A percentile compares a stretch with the other conserved stretches of the same genome.
Conservation (phyloP, 2,329 filamentous ascomycete genomes). For the Penicillium sp. region DNA sequence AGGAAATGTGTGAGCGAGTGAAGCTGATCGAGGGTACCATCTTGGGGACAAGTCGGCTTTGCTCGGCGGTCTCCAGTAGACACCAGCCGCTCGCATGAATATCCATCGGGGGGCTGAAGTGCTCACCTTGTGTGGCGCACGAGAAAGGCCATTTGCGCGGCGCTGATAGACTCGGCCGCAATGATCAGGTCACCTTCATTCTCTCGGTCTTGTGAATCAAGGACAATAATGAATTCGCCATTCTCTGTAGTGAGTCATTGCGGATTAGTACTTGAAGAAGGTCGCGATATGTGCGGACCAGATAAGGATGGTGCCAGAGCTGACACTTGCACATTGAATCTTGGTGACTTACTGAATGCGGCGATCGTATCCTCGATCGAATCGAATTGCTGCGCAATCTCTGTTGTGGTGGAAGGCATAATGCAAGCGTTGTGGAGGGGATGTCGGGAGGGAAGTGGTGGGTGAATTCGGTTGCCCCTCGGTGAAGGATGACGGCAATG, state of each 20-base stretch:
- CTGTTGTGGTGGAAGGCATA: slow-evolving; percentile 33
- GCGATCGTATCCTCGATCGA: slow-evolving; percentile 39
- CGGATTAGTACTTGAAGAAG: slow-evolving; percentile 12
- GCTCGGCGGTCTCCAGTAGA: background rate
- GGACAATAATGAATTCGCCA: slow-evolving; percentile 91
- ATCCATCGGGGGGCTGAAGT: background rate
- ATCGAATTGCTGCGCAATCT: slow-evolving; percentile 33
- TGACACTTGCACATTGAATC: background rate
- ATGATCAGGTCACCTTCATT: slow-evolving; percentile 99
- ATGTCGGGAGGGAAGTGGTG: background rate
- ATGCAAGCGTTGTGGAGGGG: slow-evolving; percentile 5
- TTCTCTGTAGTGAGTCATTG: slow-evolving; percentile 46
- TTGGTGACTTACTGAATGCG: slow-evolving; percentile 34
- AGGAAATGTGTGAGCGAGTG: background rate
- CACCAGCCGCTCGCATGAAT: background rate
- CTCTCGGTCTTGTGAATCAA: slow-evolving; percentile 86
- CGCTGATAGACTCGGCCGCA: slow-evolving; percentile 74
- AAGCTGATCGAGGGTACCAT: no score
- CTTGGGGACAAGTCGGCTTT: no score
- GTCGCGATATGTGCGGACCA: background rate
- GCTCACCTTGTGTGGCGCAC: slow-evolving; percentile 69
- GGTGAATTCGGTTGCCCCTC: slow-evolving; percentile 21
- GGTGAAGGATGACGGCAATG: slow-evolving; percentile 13
- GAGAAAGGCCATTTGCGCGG: slow-evolving; percentile 92
- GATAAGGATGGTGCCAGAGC: no score